phyloP scores from a whole-genome alignment of 768 basidiomycete species.

The Mycena polygramma region DNA sequence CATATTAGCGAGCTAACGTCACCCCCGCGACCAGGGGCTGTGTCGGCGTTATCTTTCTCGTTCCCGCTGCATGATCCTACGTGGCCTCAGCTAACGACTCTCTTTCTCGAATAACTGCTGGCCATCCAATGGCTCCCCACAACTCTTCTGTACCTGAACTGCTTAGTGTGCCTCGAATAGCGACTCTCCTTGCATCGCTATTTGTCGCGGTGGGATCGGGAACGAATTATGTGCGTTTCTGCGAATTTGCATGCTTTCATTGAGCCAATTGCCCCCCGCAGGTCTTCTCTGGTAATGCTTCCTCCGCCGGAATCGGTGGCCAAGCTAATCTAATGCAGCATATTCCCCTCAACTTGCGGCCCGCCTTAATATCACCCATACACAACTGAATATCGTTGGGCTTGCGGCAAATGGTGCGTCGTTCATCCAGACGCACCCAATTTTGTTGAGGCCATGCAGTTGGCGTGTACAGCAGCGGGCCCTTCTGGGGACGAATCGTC shows the following conservation, averaged over 20 bases:
- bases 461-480: conserved; percentile 83
- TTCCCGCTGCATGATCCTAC: conserved; percentile 22
- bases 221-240: conserved; percentile 36
- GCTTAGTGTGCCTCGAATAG: conserved; percentile 33
- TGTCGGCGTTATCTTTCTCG: conserved; percentile 15
- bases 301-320: not conserved
- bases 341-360: conserved; percentile 90
- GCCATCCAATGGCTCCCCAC: conserved; percentile 11
- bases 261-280: conserved; percentile 4
- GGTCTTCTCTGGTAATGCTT: conserved; percentile 37
- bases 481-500: conserved; percentile 84
- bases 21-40: conserved; percentile 1
- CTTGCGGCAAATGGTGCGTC: conserved; percentile 81
- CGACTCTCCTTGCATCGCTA: conserved; percentile 32
- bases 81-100: conserved; percentile 9
- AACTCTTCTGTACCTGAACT: conserved; percentile 13
- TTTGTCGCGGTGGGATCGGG: conserved; percentile 35
- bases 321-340: conserved; percentile 55
- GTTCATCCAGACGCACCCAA: not conserved
- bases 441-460: conserved; percentile 54
- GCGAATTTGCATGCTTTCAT: not conserved
- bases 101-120: not conserved
- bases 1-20: not conserved
- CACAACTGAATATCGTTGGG: conserved; percentile 85
- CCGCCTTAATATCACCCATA: conserved; percentile 82